Evolutionary conservation across 2,329 filamentous ascomycete species (phyloP).

Genomic region (Aspergillus uvarum): DNA sequence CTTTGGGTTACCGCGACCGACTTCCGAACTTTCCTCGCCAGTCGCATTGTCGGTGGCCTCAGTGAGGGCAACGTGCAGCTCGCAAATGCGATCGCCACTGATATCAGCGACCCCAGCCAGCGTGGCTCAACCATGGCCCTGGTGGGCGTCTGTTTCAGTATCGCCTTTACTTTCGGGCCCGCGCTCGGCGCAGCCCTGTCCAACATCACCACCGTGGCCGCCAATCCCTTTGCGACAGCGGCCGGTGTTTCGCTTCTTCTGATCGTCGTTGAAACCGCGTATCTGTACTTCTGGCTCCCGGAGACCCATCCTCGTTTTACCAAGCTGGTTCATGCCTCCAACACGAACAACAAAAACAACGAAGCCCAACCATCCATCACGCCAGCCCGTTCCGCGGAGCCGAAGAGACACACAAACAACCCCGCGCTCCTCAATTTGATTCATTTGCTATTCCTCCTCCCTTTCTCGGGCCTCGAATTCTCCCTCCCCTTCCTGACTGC

Average conservation of each 20-base stretch:
- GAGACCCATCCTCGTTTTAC: conserved; percentile 72
- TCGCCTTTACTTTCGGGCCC: conserved; percentile 95
- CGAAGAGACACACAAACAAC: conserved; percentile 68
- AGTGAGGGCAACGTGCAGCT: conserved; percentile 97
- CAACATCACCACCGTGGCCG: conserved; percentile 71
- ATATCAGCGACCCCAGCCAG: conserved; percentile 83
- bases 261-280: conserved; percentile 82
- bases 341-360: conserved; percentile 15
- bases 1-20: conserved; percentile 93
- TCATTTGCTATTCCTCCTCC: conserved; percentile 88
- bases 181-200: conserved; percentile 85
- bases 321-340: conserved; percentile 31
- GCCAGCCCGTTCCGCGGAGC: neutral
- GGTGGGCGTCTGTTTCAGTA: conserved; percentile 92
- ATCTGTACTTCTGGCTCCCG: conserved; percentile 79
- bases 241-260: conserved; percentile 83
- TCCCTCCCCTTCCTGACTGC: conserved; percentile 97
- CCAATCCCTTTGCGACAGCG: conserved; percentile 91
- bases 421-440: conserved; percentile 78
- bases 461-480: conserved; percentile 98
- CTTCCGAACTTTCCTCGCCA: conserved; percentile 94
- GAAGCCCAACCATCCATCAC: conserved; percentile 3
- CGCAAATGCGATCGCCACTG: conserved; percentile 92
- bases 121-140: conserved; percentile 93
- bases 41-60: conserved; percentile 83